These are phyloP conservation scores for Leccinum variicolor DNA, from an alignment of 768 basidiomycete species.

Conservation along the genomic window DNA sequence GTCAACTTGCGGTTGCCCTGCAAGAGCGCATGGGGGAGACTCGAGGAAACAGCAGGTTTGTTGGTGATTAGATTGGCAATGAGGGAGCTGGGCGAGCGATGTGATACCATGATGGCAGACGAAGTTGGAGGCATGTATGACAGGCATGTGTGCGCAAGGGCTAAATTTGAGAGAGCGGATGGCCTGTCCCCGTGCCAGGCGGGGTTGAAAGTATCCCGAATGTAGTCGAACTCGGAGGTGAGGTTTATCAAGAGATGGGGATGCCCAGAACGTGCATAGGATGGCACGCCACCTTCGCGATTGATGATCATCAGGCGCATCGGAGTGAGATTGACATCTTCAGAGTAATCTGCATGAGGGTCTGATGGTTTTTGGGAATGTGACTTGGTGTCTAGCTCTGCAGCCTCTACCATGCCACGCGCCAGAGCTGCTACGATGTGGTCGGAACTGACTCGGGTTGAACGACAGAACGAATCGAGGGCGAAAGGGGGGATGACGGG, in stretches of 20 bases:
- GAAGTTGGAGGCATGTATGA: constrained; percentile 90
- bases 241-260: constrained; percentile 97
- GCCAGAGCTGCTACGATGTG: constrained; percentile 86
- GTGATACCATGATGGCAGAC: constrained; percentile 95
- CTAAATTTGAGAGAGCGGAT: constrained; percentile 81
- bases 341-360: constrained; percentile 39
- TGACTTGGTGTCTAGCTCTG: constrained; percentile 45
- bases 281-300: constrained; percentile 93
- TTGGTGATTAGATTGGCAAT: constrained; percentile 98
- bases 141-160: constrained; percentile 82
- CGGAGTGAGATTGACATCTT: constrained; percentile 82
- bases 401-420: constrained; percentile 71
- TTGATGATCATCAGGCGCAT: constrained; percentile 97
- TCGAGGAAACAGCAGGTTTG: constrained; percentile 93
- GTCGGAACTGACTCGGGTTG: constrained; percentile 81
- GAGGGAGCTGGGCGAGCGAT: constrained; percentile 91
- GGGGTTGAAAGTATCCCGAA: constrained; percentile 77
- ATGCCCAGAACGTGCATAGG: constrained; percentile 90
- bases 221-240: constrained; percentile 79
- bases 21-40: constrained; percentile 89
- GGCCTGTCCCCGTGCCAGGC: constrained; percentile 79
- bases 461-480: constrained; percentile 85
- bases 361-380: constrained; percentile 27
- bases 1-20: constrained; percentile 85
- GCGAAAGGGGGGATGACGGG: constrained; percentile 94